phyloP scores from a whole-genome alignment of 257 asterid species.

The Plantago elongata region DNA sequence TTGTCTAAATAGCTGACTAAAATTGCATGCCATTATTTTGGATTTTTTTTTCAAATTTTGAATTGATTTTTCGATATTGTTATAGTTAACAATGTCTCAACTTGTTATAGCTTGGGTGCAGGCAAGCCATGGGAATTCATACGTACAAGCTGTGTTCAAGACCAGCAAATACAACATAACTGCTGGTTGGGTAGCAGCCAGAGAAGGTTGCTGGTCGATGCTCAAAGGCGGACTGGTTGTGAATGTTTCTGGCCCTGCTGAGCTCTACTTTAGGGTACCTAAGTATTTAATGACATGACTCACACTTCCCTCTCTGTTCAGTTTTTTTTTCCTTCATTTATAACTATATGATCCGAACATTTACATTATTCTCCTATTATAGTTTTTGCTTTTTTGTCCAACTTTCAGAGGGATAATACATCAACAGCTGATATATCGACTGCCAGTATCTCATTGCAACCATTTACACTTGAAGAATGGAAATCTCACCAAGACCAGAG shows the following conservation, averaged over 20 bases:
- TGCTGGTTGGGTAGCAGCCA: slow-evolving; percentile 33
- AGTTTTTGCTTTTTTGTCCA: neutral
- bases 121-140: slow-evolving; percentile 41
- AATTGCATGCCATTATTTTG: neutral
- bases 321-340: neutral
- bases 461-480: slow-evolving; percentile 32
- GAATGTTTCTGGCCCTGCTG: slow-evolving; percentile 28
- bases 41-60: too few species aligned
- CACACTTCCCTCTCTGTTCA: neutral
- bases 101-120: slow-evolving; percentile 51
- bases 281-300: neutral
- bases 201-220: slow-evolving; percentile 52
- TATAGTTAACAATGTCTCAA: neutral
- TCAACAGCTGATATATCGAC: slow-evolving; percentile 24
- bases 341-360: neutral
- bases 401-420: slow-evolving; percentile 10
- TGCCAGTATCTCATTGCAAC: slow-evolving; percentile 30
- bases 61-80: slow-evolving; percentile 11
- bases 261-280: slow-evolving; percentile 34
- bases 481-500: slow-evolving; percentile 26
- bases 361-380: neutral
- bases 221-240: slow-evolving; percentile 38
- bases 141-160: slow-evolving; percentile 35
- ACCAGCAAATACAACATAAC: slow-evolving; percentile 20
- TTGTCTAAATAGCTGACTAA: neutral